Base-by-base conservation (phyloP, 768 basidiomycete species). In the Hygrophorus russula region DNA sequence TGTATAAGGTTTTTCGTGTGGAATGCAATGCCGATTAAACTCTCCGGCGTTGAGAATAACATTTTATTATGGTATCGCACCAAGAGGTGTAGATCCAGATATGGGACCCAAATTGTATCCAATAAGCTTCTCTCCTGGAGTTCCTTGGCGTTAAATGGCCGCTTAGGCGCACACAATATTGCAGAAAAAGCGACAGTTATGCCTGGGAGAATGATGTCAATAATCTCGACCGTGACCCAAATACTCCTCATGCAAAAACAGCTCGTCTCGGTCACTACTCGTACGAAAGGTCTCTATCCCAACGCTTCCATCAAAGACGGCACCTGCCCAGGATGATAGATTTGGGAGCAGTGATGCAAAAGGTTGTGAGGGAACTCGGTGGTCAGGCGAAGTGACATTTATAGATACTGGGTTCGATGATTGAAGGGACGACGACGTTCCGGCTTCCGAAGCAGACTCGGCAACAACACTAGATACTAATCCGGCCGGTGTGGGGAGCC, bases 191-290 rank as follows among this genome's bases (percentile, higher is more conserved):
- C 24, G 24, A 24, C 24, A 3, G 24, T 7, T 24, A 24, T 24
- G 7, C 24, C 24, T 3, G 4, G 7, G 3, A 24, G 24, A 24
- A 24, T 24, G 24, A n/a, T 24, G 24, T 24, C 24, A 59, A 47
- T 52, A 57, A 35, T 62, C 60, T 19, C 53, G 47, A 30, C 42
- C 36, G 53, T 54, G 57, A 18, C 48, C 37, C 36, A 55, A 54
- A 17, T 55, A 45, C 28, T 51, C 46, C 27, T 57, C 56, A 18
- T 54, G 55, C 36, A 61, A 46, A 37, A 55, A 61, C n/a, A 60
- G 53, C 40, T 65, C 63, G 28, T 67, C 65, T 38, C 62, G 50
- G 31, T 61, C 43, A 46, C 63, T 68, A n/a, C 59, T 57, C 9
- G 56, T 56, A 37, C 63, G 48, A 19, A 63, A 62, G 1, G 62